Base-by-base conservation (phyloP, 441 rosid species). In the Populus trichocarpa region DNA sequence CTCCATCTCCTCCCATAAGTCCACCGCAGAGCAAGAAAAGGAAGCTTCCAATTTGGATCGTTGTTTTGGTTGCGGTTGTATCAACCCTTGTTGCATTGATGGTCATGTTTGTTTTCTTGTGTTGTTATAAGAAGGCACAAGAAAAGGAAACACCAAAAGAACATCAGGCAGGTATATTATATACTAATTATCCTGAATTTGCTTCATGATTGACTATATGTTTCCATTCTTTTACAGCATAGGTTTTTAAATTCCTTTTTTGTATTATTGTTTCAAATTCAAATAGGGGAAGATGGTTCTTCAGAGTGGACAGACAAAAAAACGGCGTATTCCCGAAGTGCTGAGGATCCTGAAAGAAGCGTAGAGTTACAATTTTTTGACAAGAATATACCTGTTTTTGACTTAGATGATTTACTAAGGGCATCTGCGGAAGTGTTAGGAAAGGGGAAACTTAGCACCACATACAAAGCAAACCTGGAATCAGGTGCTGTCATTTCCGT, bases 321-420 rank as follows among this genome's bases (percentile, higher is more conserved):
- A 66, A 74, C 57, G 23, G 32, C 32, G 36, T 30, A 63, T 57
- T 84, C 81, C 1, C 35, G 20, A 63, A 79, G 81, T 75, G 38
- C 72, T 16, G 75, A 80, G 35, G 90, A 86, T 75, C 85, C 86
- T 1, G 90, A 88, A 79, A 83, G 85, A 77, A 71, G 75, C 33
- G 87, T 78, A 28, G 90, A 87, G 67, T 74, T 90, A 2, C 84
- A 86, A 75, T 82, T 90, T 78, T 84, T 90, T 4, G 85, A 82
- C 65, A 83, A 73, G 78, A 83, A 77, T 22, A 74, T 80, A 71
- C 79, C 84, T 0, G 80, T 67, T 7, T 89, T 90, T 25, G 88
- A 87, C 83, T 83, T 89, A 81, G 91, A 90, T 68, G 94, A 90
- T 70, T 83, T 90, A 69, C 89, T 90, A 0, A 82, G 90, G 68